These are phyloP conservation scores for Fusarium gaditjirri DNA, from an alignment of 2,329 filamentous ascomycete genomes.

Conservation along the genomic window DNA sequence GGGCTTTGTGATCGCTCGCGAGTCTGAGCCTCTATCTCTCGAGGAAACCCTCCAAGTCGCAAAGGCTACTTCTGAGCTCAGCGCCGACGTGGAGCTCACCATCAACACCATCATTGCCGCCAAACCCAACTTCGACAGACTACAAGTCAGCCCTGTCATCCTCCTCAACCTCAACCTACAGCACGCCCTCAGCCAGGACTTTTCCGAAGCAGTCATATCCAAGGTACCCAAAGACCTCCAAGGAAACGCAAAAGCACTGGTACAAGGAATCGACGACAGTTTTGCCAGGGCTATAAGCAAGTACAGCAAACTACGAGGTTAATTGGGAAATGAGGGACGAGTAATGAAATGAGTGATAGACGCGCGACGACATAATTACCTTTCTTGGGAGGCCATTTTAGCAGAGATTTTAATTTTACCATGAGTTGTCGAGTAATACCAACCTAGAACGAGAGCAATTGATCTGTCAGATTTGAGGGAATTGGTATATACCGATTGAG, in stretches of 20 bases:
- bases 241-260: conserved; percentile 48
- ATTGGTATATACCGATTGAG: conserved; percentile 20
- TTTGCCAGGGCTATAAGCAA: conserved; percentile 53
- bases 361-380: conserved; percentile 20
- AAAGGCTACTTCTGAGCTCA: conserved; percentile 49
- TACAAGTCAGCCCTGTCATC: conserved; percentile 56
- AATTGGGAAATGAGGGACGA: conserved; percentile 6
- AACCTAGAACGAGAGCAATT: neutral
- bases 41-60: conserved; percentile 54
- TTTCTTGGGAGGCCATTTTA: conserved; percentile 28
- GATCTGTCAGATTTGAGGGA: conserved; percentile 18
- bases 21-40: conserved; percentile 52
- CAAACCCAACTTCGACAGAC: conserved; percentile 57
- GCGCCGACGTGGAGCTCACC: conserved; percentile 51
- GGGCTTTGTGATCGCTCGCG: conserved; percentile 51
- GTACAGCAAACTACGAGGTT: conserved; percentile 40
- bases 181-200: conserved; percentile 52
- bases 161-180: conserved; percentile 55
- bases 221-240: conserved; percentile 54
- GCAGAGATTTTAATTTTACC: conserved; percentile 31
- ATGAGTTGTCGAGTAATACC: conserved; percentile 20
- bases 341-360: conserved; percentile 22
- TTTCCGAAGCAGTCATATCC: conserved; percentile 51
- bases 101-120: conserved; percentile 52
- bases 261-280: conserved; percentile 51